Evolutionary conservation across 73 alveolate genomes (phyloP).

Genomic region (Paramecium caudatum): DNA sequence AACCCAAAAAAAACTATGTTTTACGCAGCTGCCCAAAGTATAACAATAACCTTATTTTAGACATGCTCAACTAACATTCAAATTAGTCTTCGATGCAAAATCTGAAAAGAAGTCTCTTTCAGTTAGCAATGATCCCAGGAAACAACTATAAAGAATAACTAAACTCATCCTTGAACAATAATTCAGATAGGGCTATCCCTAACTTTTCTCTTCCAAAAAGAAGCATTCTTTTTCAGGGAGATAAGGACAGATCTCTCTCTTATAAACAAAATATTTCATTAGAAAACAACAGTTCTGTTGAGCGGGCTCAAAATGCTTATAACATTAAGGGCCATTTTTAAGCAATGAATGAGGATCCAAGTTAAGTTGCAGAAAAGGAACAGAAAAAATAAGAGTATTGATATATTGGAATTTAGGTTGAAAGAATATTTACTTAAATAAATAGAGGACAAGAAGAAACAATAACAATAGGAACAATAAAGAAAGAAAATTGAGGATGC

Average conservation of each 20-base stretch:
- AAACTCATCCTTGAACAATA: conserved; percentile 1
- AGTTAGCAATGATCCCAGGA: background rate
- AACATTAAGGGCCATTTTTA: conserved; percentile 14
- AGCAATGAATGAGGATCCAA: conserved; percentile 27
- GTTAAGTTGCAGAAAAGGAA: conserved; percentile 3
- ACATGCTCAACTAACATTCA: conserved; percentile 7
- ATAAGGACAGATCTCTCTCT: background rate
- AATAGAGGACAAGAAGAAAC: conserved; percentile 13
- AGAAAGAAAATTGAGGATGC: conserved; percentile 33
- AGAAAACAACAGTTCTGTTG: conserved; percentile 16
- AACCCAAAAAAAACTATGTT: conserved; percentile 34
- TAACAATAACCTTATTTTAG: background rate
- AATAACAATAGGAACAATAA: background rate
- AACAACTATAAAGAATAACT: background rate
- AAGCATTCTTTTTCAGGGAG: background rate
- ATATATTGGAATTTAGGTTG: background rate
- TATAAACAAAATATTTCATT: conserved; percentile 22
- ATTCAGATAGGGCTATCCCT: conserved; percentile 21
- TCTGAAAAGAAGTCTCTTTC: background rate
- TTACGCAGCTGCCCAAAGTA: conserved; percentile 48
- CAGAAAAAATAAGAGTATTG: conserved; percentile 6
- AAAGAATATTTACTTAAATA: background rate
- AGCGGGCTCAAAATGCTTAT: conserved; percentile 3
- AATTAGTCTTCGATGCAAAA: conserved; percentile 2
- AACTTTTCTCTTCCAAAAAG: conserved; percentile 16